Percentiles rank a stretch among this genome's conserved stretches.
These are phyloP conservation scores for Ganoderma meredithae DNA, from an alignment of 1,284 basidiomycete genomes.

Conservation along the genomic window DNA sequence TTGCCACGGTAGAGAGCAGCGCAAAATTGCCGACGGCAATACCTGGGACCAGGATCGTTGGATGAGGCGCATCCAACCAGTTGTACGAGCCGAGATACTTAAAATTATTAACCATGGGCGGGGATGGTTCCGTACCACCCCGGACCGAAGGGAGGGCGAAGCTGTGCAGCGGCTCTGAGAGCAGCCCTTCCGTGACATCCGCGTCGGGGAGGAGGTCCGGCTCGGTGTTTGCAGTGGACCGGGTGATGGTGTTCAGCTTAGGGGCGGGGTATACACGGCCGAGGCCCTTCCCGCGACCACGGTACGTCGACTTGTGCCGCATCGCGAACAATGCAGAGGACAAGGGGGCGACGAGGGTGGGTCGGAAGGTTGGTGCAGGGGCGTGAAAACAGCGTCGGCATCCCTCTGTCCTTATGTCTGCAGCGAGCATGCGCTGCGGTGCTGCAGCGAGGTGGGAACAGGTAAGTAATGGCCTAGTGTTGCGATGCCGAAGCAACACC, in stretches of 20 bases:
- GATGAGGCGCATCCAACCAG: constrained; percentile 49
- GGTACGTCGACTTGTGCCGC: not conserved
- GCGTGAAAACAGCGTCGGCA: not conserved
- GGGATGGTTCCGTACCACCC: not conserved
- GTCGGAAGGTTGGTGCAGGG: not conserved
- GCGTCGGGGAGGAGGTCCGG: constrained; percentile 18
- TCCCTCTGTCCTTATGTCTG: not conserved
- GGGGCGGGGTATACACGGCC: not conserved
- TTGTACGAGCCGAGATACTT: constrained; percentile 60
- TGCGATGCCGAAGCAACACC: not conserved
- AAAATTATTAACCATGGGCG: constrained; percentile 20
- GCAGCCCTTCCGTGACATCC: constrained; percentile 20
- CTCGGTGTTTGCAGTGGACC: constrained; percentile 20
- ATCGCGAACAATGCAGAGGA: not conserved
- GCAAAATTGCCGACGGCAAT: not conserved
- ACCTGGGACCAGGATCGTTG: constrained; percentile 64
- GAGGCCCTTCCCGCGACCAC: constrained; percentile 2
- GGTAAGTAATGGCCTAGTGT: too few relatives aligned
- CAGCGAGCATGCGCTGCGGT: not conserved
- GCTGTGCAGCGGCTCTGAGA: constrained; percentile 5
- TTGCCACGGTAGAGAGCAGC: too few relatives aligned
- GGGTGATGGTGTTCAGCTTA: constrained; percentile 9
- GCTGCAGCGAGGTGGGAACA: not conserved
- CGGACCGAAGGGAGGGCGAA: not conserved
- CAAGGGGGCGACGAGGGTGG: not conserved